phyloP scores from a whole-genome alignment of 805 yeast species.

The Metschnikowia shivogae region DNA sequence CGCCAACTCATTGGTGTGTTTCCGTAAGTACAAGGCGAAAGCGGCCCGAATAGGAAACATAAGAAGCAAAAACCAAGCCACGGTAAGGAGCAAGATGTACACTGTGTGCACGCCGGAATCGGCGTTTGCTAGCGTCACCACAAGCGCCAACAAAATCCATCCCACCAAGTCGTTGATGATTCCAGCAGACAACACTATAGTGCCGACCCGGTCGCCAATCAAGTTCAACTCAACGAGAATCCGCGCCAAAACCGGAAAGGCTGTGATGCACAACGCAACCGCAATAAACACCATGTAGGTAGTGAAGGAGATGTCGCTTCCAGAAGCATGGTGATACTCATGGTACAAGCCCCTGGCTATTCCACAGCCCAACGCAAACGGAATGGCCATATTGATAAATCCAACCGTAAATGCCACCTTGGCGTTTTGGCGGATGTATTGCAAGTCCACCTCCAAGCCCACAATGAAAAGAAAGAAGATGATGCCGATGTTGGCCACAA shows the following conservation, averaged over 20 bases:
- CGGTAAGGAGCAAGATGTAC: slow-evolving; percentile 60
- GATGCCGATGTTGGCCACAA: slow-evolving; percentile 72
- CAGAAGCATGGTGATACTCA: slow-evolving; percentile 38
- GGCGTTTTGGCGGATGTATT: slow-evolving; percentile 56
- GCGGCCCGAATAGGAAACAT: slow-evolving; percentile 52
- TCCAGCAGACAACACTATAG: slow-evolving; percentile 75
- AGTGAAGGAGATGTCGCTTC: slow-evolving; percentile 50
- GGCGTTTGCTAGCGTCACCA: slow-evolving; percentile 73
- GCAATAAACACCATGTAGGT: slow-evolving; percentile 79
- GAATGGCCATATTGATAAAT: slow-evolving; percentile 65
- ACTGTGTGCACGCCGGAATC: slow-evolving; percentile 64
- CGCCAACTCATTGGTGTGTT: slow-evolving; percentile 50
- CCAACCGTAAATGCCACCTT: slow-evolving; percentile 67
- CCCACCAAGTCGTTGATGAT: slow-evolving; percentile 76
- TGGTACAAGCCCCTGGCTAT: slow-evolving; percentile 65
- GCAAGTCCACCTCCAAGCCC: slow-evolving; percentile 74
- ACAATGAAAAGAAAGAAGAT: slow-evolving; percentile 70
- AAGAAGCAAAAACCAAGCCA: slow-evolving; percentile 66
- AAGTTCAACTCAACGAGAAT: slow-evolving; percentile 70
- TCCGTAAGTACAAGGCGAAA: slow-evolving; percentile 43
- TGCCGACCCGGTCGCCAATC: slow-evolving; percentile 67
- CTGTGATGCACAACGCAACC: slow-evolving; percentile 80
- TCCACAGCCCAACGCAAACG: slow-evolving; percentile 76
- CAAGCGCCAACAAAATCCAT: slow-evolving; percentile 74
- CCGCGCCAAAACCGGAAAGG: slow-evolving; percentile 80